Percentiles rank a stretch among this genome's conserved stretches.
These are phyloP conservation scores for Podaxis carcinomalis DNA, from an alignment of 768 basidiomycete genomes.

Conservation along the genomic window DNA sequence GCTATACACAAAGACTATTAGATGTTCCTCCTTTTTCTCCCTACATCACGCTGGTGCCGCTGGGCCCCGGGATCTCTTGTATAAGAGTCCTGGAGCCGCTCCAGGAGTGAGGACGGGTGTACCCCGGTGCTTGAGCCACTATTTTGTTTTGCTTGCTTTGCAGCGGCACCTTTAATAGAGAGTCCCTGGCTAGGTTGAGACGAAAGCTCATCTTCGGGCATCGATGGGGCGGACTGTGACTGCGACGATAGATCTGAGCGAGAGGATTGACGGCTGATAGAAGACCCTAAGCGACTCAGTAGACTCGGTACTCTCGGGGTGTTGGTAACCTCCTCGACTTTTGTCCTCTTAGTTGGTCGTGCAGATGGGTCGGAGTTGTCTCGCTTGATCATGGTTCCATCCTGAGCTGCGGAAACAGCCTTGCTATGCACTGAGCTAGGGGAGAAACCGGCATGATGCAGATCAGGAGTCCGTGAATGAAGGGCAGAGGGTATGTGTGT, in stretches of 20 bases:
- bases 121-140: neutral
- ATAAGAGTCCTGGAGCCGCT: constrained; percentile 12
- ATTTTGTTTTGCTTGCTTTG: constrained; percentile 2
- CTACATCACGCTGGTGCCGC: neutral
- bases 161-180: constrained; percentile 18
- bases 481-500: neutral
- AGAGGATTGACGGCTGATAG: constrained; percentile 7
- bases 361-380: neutral
- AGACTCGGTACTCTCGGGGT: constrained; percentile 5
- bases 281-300: constrained; percentile 13
- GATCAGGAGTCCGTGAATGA: neutral
- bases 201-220: neutral
- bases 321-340: constrained; percentile 1
- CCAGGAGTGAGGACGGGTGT: constrained; percentile 12
- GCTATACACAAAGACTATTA: neutral
- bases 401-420: neutral
- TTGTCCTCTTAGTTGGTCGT: constrained; percentile 6
- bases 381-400: neutral
- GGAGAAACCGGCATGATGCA: neutral
- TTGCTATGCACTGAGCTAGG: neutral
- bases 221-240: neutral
- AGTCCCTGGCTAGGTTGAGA: constrained; percentile 9
- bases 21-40: constrained; percentile 8
- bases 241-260: constrained; percentile 3
- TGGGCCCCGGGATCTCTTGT: neutral